Percentiles rank a stretch among this genome's conserved stretches.
These are phyloP conservation scores for Aspergillus affinis DNA, from an alignment of 495 filamentous ascomycete genomes.

Conservation along the genomic window DNA sequence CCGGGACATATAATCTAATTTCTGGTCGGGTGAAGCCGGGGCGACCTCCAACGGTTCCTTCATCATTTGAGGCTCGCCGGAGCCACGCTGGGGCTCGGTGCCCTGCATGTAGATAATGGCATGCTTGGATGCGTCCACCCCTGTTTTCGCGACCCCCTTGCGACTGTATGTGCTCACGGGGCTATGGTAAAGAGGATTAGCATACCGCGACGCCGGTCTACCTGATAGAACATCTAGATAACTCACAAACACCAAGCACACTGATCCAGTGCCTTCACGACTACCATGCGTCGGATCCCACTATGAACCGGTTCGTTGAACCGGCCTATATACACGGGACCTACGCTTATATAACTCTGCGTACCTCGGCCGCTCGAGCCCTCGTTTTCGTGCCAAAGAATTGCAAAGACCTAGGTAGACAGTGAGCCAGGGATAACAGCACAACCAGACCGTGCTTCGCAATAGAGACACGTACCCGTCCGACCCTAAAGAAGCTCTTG, in stretches of 20 bases:
- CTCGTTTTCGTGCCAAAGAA: slow-evolving; percentile 34
- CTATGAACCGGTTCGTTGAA: slow-evolving; percentile 28
- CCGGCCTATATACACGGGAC: slow-evolving; percentile 14
- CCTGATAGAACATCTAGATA: no score
- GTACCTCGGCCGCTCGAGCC: slow-evolving; percentile 15
- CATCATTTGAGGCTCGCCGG: slow-evolving; percentile 26
- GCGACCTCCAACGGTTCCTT: slow-evolving; percentile 34
- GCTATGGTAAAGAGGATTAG: slow-evolving; percentile 14
- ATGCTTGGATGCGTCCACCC: slow-evolving; percentile 34
- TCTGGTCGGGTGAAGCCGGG: slow-evolving; percentile 21
- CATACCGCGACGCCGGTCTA: neutral
- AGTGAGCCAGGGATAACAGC: neutral
- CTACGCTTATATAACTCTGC: slow-evolving; percentile 11
- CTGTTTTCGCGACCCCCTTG: slow-evolving; percentile 33
- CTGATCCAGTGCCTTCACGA: slow-evolving; percentile 21
- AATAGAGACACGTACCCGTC: slow-evolving; percentile 17
- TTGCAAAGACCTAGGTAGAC: slow-evolving; percentile 29
- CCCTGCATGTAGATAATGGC: slow-evolving; percentile 36
- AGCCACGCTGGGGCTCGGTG: slow-evolving; percentile 6
- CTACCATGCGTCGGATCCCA: slow-evolving; percentile 36
- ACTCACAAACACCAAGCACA: slow-evolving; percentile 37
- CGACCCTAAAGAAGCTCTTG: slow-evolving; percentile 22
- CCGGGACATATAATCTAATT: slow-evolving; percentile 39
- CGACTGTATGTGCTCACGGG: slow-evolving; percentile 39
- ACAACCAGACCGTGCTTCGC: neutral